Percentiles rank a stretch among this genome's conserved stretches.
Evolutionary conservation across 2,329 filamentous ascomycete species (phyloP).

Genomic region (Celoporthe dispersa): DNA sequence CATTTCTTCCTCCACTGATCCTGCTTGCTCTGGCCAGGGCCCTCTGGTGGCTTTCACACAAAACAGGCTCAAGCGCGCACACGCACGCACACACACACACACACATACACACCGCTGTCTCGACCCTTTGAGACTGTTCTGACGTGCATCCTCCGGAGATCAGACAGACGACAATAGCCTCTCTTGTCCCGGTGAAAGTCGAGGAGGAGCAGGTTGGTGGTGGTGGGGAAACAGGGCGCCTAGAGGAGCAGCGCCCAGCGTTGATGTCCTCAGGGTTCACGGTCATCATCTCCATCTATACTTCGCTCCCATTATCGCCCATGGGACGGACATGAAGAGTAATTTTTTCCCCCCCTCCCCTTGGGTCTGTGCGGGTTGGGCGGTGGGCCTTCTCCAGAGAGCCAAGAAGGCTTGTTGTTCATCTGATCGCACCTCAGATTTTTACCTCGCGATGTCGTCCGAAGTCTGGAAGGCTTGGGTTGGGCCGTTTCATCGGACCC

Average conservation of each 20-base stretch:
- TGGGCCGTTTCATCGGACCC: background rate
- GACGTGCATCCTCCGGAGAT: background rate
- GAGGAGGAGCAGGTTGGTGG: background rate
- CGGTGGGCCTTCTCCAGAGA: background rate
- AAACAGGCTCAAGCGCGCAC: background rate
- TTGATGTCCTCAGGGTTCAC: background rate
- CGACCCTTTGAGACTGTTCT: background rate
- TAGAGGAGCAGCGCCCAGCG: background rate
- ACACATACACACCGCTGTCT: background rate
- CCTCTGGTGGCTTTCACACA: background rate
- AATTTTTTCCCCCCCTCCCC: background rate
- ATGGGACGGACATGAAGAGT: background rate
- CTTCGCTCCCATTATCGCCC: background rate
- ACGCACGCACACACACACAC: background rate
- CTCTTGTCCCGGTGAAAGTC: background rate
- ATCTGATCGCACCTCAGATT: background rate
- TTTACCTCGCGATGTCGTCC: background rate
- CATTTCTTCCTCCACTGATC: background rate
- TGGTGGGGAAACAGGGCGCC: background rate
- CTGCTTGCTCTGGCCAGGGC: background rate
- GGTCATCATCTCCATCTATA: background rate
- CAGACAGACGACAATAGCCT: background rate
- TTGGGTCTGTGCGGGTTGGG: background rate
- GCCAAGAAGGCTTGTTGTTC: constrained; percentile 2
- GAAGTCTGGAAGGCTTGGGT: background rate